phyloP scores from a whole-genome alignment of 2,329 filamentous ascomycete species.

The Fusarium secorum region DNA sequence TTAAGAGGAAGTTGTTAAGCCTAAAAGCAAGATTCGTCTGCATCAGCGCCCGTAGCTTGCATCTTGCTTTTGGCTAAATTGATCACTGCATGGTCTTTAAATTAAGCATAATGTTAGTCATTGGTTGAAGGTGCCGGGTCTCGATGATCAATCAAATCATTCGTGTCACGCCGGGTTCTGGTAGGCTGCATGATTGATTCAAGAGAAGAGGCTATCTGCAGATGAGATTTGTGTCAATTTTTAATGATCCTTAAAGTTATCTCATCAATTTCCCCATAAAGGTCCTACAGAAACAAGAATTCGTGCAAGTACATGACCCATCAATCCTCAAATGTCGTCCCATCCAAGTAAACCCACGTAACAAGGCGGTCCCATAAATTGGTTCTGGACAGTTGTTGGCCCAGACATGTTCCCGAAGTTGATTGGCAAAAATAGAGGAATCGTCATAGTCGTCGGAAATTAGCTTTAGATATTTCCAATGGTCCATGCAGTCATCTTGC shows the following conservation, averaged over 20 bases:
- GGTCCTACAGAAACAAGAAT: background rate
- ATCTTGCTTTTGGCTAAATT: background rate
- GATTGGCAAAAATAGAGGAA: background rate
- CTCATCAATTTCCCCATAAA: background rate
- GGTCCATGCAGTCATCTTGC: accelerated
- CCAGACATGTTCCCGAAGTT: background rate
- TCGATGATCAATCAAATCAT: too few species aligned
- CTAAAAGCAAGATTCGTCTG: background rate
- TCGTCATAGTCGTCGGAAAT: background rate
- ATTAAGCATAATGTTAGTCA: background rate
- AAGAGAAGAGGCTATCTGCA: too few species aligned
- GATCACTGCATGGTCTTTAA: background rate
- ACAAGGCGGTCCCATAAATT: too few species aligned
- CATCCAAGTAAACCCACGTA: background rate
- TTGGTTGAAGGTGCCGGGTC: too few species aligned
- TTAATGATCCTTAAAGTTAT: too few species aligned
- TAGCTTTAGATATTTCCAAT: background rate
- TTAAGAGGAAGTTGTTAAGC: background rate
- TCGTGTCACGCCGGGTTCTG: too few species aligned
- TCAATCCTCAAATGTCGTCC: background rate
- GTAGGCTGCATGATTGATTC: too few species aligned
- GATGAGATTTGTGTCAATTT: too few species aligned
- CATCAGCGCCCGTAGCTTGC: background rate
- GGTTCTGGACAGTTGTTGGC: too few species aligned
- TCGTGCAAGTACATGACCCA: accelerated